Percentiles rank a stretch among this genome's conserved stretches.
These are phyloP conservation scores for Salix viminalis DNA, from an alignment of 345 rosid species.

Conservation along the genomic window DNA sequence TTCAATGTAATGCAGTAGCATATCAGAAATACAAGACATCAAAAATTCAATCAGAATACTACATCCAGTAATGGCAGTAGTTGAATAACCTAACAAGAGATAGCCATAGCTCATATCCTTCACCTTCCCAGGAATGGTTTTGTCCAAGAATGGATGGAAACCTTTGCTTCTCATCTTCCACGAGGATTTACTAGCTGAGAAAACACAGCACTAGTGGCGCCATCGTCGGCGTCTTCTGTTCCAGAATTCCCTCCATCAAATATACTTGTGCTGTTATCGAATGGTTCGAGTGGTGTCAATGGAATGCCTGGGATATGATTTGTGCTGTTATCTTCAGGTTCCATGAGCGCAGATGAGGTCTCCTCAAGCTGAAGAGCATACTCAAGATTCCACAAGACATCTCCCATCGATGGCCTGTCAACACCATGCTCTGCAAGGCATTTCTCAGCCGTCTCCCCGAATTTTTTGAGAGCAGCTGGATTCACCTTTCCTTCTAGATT, in stretches of 20 bases:
- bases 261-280: constrained; percentile 82
- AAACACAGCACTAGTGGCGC: constrained; percentile 86
- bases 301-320: constrained; percentile 87
- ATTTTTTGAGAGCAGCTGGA: constrained; percentile 87
- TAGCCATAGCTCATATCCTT: constrained; percentile 18
- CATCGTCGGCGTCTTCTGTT: constrained; percentile 75
- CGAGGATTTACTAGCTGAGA: constrained; percentile 98
- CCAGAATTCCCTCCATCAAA: constrained; percentile 54
- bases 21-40: background rate
- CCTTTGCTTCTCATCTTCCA: constrained; percentile 55
- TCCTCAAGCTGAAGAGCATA: constrained; percentile 95
- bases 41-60: background rate
- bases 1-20: background rate
- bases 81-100: constrained; percentile 14
- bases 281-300: constrained; percentile 74
- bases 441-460: constrained; percentile 96
- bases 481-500: constrained; percentile 80
- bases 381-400: constrained; percentile 94
- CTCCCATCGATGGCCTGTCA: constrained; percentile 97
- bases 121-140: constrained; percentile 8
- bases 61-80: constrained; percentile 5
- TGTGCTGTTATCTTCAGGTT: constrained; percentile 95
- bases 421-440: constrained; percentile 91
- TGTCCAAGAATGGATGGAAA: constrained; percentile 1
- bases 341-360: constrained; percentile 75